Evolutionary conservation across 352 stramenopile species (phyloP).

Genomic region (Pythium phragmiticola): DNA sequence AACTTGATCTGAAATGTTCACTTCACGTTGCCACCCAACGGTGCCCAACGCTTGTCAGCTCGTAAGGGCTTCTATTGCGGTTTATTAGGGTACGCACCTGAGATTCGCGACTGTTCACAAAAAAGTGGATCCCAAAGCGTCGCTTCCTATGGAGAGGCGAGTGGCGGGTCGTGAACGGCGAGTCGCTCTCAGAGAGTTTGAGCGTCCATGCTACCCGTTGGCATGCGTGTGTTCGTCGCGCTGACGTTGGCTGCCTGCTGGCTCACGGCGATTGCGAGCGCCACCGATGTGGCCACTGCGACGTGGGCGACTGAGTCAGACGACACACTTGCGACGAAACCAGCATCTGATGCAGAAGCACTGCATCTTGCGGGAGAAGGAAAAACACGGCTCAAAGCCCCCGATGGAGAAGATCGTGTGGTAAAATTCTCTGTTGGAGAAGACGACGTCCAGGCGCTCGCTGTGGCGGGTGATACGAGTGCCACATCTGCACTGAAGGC

Average conservation of each 20-base stretch:
- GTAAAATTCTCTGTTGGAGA: too few relatives aligned
- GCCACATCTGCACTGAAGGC: not conserved
- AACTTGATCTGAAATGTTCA: conserved; percentile 1
- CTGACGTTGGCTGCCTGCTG: conserved; percentile 5
- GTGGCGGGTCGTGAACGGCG: not conserved
- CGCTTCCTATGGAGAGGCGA: not conserved
- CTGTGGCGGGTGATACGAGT: not conserved
- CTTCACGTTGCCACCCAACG: not conserved
- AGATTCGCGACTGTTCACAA: not conserved
- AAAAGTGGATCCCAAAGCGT: not conserved
- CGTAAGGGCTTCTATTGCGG: conserved; percentile 3
- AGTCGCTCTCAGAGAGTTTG: not conserved
- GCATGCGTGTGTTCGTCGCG: conserved; percentile 1
- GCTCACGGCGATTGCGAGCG: not conserved
- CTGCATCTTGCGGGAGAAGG: not conserved
- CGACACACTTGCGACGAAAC: not conserved
- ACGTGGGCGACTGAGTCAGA: not conserved
- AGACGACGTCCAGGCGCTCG: not conserved
- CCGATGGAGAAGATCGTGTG: conserved; percentile 7
- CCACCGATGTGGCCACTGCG: not conserved
- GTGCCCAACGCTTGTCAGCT: not conserved
- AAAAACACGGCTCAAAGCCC: conserved; percentile 5
- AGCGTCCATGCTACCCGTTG: not conserved
- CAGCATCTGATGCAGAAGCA: not conserved
- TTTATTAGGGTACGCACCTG: not conserved